Evolutionary conservation across 169 alveolate genomes (phyloP), one percentile per base, ranked within the genome.

Genomic region (Plasmodium blacklocki): DNA sequence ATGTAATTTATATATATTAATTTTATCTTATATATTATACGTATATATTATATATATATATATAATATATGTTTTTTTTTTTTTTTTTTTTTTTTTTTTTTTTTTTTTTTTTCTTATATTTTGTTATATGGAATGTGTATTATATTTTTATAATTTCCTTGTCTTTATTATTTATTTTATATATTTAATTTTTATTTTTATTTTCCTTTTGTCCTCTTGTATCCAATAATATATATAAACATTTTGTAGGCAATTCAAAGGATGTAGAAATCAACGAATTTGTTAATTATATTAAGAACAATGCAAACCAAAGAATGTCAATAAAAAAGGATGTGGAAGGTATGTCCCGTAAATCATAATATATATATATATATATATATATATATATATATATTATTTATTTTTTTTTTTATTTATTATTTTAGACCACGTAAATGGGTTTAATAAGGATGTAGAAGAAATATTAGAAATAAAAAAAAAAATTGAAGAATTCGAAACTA

Each of bases 261-360:
- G 86, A 70, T 45, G 83, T 68, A 23, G 91, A 39, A 29, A 19
- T 68, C 32, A 50, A 4, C 18, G 74, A 54, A 21, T 18, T 70
- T 18, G 8, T 73, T 50, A 52, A 71, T 52, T 83, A 83, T 45
- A 56, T 83, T 29, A 83, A 68, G 23, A 29, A 68, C 21, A 83
- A 83, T 39, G 86, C 91, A 43, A 71, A 45, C 21, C 49, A 83
- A 32, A 68, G 91, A 45, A 43, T 49, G 15, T 26, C 85, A 54
- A 83, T 83, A 70, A 83, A 66, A 63, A 71, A 83, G 11, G 85
- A 83, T 21, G 85, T 83, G 32, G 85, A 71, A 58, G 91, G 89
- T 78, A 18, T 1, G 52, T 47, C 11, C 1, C 3, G 18, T 43
- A 26, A 5, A 12, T n/a, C 6, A 5, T 15, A 29, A 54, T 54